These are phyloP conservation scores for Chlorophyllum brunneum DNA, from an alignment of 768 basidiomycete genomes.

Conservation along the genomic window DNA sequence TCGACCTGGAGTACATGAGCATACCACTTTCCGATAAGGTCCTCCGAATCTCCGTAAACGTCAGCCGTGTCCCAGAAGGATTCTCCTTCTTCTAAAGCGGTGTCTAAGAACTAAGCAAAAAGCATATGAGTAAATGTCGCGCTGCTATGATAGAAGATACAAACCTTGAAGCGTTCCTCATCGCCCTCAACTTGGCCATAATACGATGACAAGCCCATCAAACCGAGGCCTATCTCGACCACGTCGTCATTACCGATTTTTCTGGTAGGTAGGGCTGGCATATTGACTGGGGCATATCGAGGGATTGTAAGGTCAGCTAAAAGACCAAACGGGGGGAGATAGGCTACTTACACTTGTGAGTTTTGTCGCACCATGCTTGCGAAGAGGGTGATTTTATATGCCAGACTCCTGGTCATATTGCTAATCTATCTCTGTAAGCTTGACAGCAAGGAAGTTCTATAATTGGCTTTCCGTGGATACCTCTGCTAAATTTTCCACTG, in stretches of 20 bases:
- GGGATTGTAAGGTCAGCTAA: too few relatives aligned
- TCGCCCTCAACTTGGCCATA: conserved; percentile 44
- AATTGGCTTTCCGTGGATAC: too few relatives aligned
- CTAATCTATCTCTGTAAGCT: too few relatives aligned
- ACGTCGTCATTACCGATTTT: conserved; percentile 43
- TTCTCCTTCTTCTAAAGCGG: conserved; percentile 36
- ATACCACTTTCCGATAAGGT: conserved; percentile 40
- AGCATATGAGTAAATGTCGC: background rate
- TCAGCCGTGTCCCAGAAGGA: conserved; percentile 49
- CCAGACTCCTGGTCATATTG: too few relatives aligned
- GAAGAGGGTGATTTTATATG: too few relatives aligned
- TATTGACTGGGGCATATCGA: background rate
- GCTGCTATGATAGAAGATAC: background rate
- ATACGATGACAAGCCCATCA: conserved; percentile 49
- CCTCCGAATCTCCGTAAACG: conserved; percentile 25
- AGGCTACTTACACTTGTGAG: too few relatives aligned
- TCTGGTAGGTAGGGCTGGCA: conserved; percentile 17
- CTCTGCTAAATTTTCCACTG: too few relatives aligned
- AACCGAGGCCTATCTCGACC: conserved; percentile 53
- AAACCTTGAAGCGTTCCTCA: conserved; percentile 58
- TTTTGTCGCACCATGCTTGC: too few relatives aligned
- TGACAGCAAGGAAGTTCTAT: too few relatives aligned
- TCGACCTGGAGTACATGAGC: background rate
- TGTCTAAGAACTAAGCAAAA: conserved; percentile 33
- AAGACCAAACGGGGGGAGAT: too few relatives aligned